These are phyloP conservation scores for Talaromyces ruber DNA, from an alignment of 495 filamentous ascomycete genomes.

Conservation along the genomic window DNA sequence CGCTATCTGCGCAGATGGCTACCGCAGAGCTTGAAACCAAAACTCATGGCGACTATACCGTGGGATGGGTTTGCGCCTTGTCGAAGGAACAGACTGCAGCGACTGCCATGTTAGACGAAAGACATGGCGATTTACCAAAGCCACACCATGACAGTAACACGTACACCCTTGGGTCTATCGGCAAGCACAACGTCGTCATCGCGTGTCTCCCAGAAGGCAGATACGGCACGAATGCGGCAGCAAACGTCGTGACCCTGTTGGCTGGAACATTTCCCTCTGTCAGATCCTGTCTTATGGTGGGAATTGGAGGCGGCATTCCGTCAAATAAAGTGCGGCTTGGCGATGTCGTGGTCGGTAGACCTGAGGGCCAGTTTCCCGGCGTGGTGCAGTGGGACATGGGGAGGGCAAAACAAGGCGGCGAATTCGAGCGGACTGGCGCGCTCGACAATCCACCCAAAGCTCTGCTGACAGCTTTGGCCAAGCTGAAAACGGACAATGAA, in stretches of 20 bases:
- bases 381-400: slow-evolving; percentile 14
- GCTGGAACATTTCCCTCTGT: slow-evolving; percentile 29
- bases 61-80: slow-evolving; percentile 20
- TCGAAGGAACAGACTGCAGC: slow-evolving; percentile 15
- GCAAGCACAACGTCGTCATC: slow-evolving; percentile 36
- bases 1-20: too few species aligned
- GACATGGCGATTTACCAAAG: neutral
- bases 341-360: slow-evolving; percentile 29
- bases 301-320: slow-evolving; percentile 18
- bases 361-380: slow-evolving; percentile 12
- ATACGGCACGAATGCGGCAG: slow-evolving; percentile 27
- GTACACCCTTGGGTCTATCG: slow-evolving; percentile 23
- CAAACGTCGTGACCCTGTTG: slow-evolving; percentile 28
- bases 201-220: slow-evolving; percentile 25
- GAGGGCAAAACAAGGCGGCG: slow-evolving; percentile 5
- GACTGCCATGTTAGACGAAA: slow-evolving; percentile 14
- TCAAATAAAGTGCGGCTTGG: slow-evolving; percentile 27
- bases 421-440: slow-evolving; percentile 9
- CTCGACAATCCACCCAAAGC: slow-evolving; percentile 18
- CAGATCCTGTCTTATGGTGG: slow-evolving; percentile 38
- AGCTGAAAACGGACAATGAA: slow-evolving; percentile 7
- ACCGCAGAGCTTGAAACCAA: too few species aligned
- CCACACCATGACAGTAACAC: slow-evolving; percentile 16
- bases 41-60: slow-evolving; percentile 10
- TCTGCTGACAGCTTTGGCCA: slow-evolving; percentile 13